A percentile compares a stretch with the other conserved stretches of the same genome.
Evolutionary conservation across 345 rosid species (phyloP).

Genomic region (Microcos paniculata): DNA sequence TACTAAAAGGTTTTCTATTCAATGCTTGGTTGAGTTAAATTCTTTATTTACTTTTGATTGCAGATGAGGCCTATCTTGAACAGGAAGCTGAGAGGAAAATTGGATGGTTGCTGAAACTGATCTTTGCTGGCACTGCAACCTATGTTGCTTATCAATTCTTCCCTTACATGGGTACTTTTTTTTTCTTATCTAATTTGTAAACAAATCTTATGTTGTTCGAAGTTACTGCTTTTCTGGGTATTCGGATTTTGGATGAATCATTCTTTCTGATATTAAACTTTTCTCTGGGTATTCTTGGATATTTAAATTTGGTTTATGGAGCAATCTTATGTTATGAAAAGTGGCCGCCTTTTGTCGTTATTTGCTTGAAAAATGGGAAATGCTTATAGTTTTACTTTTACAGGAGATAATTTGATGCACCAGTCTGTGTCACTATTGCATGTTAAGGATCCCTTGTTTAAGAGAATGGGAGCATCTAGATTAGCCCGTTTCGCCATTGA

Average conservation of each 20-base stretch:
- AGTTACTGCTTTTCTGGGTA: neutral
- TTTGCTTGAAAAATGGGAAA: neutral
- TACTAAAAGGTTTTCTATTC: neutral
- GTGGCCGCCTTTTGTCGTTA: neutral
- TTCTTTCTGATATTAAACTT: neutral
- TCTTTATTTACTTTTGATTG: conserved; percentile 10
- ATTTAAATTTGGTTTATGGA: neutral
- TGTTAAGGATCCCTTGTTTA: conserved; percentile 89
- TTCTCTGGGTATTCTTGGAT: neutral
- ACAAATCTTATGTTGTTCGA: conserved; percentile 6
- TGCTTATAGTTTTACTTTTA: conserved; percentile 10
- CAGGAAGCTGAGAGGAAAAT: conserved; percentile 85
- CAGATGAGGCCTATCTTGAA: conserved; percentile 69
- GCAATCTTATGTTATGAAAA: neutral
- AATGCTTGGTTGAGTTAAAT: conserved; percentile 14
- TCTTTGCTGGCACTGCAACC: conserved; percentile 79
- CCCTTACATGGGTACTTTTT: conserved; percentile 75
- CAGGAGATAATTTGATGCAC: conserved; percentile 84
- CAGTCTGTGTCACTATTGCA: conserved; percentile 87
- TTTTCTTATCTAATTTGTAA: neutral
- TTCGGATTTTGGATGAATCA: neutral
- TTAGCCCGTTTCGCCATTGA: conserved; percentile 78
- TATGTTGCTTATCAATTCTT: conserved; percentile 73
- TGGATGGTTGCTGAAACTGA: conserved; percentile 77
- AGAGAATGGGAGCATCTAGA: conserved; percentile 91